phyloP scores from a whole-genome alignment of 2,329 filamentous ascomycete species.

The Elsinoe perseae region DNA sequence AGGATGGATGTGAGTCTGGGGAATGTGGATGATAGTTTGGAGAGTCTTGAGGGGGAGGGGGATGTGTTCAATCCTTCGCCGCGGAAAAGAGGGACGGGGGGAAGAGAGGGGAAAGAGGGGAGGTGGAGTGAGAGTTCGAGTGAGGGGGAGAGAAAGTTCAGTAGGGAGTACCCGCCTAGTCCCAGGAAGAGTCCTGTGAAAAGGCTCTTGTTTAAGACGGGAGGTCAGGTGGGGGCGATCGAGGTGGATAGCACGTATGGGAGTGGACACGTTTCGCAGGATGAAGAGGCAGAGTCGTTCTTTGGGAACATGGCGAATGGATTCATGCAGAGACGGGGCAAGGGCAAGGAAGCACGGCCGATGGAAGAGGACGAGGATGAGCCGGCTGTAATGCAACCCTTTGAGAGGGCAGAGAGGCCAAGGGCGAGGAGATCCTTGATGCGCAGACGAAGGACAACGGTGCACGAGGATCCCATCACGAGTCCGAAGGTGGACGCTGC shows the following conservation, averaged over 20 bases:
- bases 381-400: neutral
- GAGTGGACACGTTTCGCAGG: neutral
- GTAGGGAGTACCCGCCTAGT: constrained; percentile 8
- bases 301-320: neutral
- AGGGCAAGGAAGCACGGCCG: neutral
- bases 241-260: constrained; percentile 10
- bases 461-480: constrained; percentile 14
- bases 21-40: constrained; percentile 1
- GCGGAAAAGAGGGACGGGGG: neutral
- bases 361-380: constrained; percentile 1
- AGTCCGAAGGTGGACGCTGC: neutral
- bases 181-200: constrained; percentile 14
- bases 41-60: neutral
- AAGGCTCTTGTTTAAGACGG: constrained; percentile 6
- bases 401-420: neutral
- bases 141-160: constrained; percentile 6
- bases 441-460: constrained; percentile 5
- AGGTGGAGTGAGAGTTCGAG: neutral
- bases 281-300: neutral
- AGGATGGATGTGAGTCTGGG: neutral
- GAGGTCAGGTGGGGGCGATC: neutral
- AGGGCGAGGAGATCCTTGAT: constrained; percentile 1
- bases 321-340: neutral
- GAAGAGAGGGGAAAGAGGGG: neutral
- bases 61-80: neutral